Conservation (phyloP, 108 stramenopile genomes). For the Conticribra guillardii region DNA sequence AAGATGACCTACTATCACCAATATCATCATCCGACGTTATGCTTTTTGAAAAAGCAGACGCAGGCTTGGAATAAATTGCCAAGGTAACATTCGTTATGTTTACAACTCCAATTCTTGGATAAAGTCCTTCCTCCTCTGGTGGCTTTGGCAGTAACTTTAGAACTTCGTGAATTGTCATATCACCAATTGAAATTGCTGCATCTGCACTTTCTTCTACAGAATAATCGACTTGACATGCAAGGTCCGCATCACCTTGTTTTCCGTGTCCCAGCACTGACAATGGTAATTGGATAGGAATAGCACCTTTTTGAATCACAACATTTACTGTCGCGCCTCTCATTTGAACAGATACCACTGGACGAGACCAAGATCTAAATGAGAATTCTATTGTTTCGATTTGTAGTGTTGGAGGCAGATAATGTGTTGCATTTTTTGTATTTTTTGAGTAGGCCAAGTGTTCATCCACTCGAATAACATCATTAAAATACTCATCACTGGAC, state of each 20-base stretch:
- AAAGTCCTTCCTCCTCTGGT: conserved; percentile 36
- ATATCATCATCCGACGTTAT: no score
- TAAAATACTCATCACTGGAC: background rate
- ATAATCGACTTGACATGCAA: background rate
- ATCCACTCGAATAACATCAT: background rate
- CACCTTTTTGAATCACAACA: conserved; percentile 31
- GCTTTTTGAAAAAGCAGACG: no score
- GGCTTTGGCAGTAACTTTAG: conserved; percentile 38
- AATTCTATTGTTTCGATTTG: conserved; percentile 22
- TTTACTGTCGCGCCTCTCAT: conserved; percentile 19
- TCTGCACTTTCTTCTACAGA: background rate
- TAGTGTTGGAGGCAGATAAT: conserved; percentile 19
- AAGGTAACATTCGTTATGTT: conserved; percentile 36
- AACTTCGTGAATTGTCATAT: conserved; percentile 38
- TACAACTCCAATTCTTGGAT: conserved; percentile 47
- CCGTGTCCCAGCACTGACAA: background rate
- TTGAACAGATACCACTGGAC: conserved; percentile 32
- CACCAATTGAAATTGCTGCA: conserved; percentile 21
- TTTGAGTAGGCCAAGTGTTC: background rate
- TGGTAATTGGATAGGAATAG: background rate
- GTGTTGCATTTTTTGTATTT: background rate
- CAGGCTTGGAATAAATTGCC: conserved; percentile 15
- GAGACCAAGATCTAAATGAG: conserved; percentile 34
- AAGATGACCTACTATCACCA: conserved; percentile 1
- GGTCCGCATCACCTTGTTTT: background rate